Percentiles rank a stretch among this genome's conserved stretches.
phyloP scores from a whole-genome alignment of 768 basidiomycete genomes.

The Agrocybe praecox region DNA sequence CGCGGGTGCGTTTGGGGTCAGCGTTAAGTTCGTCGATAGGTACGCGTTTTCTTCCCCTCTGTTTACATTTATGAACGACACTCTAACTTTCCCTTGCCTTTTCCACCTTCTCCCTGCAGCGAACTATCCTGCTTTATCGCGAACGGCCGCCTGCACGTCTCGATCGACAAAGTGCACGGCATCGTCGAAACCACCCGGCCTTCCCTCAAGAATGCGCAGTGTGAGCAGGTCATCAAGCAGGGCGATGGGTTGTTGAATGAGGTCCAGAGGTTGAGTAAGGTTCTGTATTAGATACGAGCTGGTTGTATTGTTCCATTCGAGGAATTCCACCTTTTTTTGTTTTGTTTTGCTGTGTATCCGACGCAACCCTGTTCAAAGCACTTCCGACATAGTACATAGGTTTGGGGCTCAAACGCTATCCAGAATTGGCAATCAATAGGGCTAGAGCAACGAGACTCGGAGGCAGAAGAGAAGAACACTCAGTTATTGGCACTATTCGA shows the following conservation, averaged over 20 bases:
- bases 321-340: no score
- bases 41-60: constrained; percentile 48
- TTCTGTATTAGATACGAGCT: background rate
- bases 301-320: no score
- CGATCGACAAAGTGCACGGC: constrained; percentile 91
- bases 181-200: constrained; percentile 90
- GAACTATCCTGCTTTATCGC: constrained; percentile 94
- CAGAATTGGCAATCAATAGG: no score
- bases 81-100: background rate
- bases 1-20: constrained; percentile 86
- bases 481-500: no score
- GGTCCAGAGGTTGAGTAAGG: background rate
- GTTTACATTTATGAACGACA: background rate
- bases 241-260: constrained; percentile 37
- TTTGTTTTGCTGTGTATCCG: no score
- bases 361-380: no score
- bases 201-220: constrained; percentile 74
- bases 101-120: constrained; percentile 36
- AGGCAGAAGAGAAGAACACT: no score
- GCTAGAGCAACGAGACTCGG: no score
- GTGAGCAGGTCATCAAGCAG: constrained; percentile 88
- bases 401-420: no score
- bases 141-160: constrained; percentile 64
- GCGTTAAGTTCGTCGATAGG: constrained; percentile 86
- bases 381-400: no score